These are phyloP conservation scores for Skeletonema potamos DNA, from an alignment of 108 stramenopile genomes.

Conservation along the genomic window DNA sequence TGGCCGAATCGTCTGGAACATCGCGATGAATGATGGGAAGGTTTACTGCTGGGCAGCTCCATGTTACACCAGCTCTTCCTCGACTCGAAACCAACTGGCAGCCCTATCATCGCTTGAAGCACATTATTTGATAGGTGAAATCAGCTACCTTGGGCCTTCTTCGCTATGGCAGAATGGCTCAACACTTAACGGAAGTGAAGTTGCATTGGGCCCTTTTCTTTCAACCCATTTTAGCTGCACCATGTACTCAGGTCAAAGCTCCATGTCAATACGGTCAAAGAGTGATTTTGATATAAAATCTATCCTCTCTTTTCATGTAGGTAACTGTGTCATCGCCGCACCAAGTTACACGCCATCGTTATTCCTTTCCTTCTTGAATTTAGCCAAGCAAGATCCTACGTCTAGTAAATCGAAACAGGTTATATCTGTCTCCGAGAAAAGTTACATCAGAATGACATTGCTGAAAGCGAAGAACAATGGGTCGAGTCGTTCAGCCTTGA, in stretches of 20 bases:
- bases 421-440: not conserved
- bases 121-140: constrained; percentile 16
- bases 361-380: constrained; percentile 29
- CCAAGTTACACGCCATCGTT: constrained; percentile 32
- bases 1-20: constrained; percentile 30
- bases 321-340: constrained; percentile 28
- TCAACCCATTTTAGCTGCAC: constrained; percentile 11
- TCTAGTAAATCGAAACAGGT: not conserved
- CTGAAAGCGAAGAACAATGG: constrained; percentile 10
- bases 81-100: not conserved
- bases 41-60: constrained; percentile 41
- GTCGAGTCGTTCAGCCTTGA: constrained; percentile 26
- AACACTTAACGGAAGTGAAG: constrained; percentile 31
- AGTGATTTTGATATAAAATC: not conserved
- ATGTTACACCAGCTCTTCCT: not conserved
- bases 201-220: constrained; percentile 26
- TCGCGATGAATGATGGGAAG: constrained; percentile 34
- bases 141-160: constrained; percentile 20
- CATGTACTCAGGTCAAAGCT: constrained; percentile 34
- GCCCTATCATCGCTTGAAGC: not conserved
- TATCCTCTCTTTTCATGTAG: constrained; percentile 24
- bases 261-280: constrained; percentile 4
- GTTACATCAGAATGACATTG: constrained; percentile 9
- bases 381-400: not conserved
- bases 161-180: constrained; percentile 43